Base-by-base conservation (phyloP, 2,329 filamentous ascomycete species). In the Podosphaera aphanis region DNA sequence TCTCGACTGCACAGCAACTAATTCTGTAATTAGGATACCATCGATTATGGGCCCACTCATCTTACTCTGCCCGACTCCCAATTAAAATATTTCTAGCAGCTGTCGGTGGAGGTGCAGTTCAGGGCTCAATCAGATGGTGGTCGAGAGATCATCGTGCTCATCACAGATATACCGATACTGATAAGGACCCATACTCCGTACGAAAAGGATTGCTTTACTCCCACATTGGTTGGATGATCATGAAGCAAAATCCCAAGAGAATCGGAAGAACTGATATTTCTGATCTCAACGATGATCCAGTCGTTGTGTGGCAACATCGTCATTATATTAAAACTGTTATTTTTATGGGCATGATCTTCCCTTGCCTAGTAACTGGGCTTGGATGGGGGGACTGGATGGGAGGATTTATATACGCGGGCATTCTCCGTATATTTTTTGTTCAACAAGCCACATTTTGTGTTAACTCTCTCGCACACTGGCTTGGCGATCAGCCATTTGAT, bases 361-460 rank as follows among this genome's bases (percentile, higher is more conserved):
- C 84, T 29, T 79, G 73, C 49, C 55, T 84, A 31, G 74, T 90
- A 51, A 75, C 79, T 57, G 83, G 83, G 53, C 66, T 90, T 29
- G 70, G 75, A 59, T 92, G 82, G 82, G 73, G 74, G 61, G 83
- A 92, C 63, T 88, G 74, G 74, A 60, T 70, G 48, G 84, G 84
- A 55, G 84, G 84, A 42, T 83, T 85, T 62, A 70, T 92, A 61
- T 92, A 92, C 58, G 83, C 70, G 49, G 83, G 83, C 57, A 84
- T 92, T 55, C 74, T 92, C 52, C 77, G 83, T 55, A 79, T 88
- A 64, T 86, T 84, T 71, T 80, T 88, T 64, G 80, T 92, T 52
- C 83, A 90, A 68, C 83, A 92, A 66, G 83, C 83, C 49, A 90
- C 84, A 52, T 92, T 92, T 72, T 92, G 83, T 57, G 82, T 92